phyloP scores from a whole-genome alignment of 2,329 filamentous ascomycete genomes.

The Pseudocercospora pini-densiflorae region DNA sequence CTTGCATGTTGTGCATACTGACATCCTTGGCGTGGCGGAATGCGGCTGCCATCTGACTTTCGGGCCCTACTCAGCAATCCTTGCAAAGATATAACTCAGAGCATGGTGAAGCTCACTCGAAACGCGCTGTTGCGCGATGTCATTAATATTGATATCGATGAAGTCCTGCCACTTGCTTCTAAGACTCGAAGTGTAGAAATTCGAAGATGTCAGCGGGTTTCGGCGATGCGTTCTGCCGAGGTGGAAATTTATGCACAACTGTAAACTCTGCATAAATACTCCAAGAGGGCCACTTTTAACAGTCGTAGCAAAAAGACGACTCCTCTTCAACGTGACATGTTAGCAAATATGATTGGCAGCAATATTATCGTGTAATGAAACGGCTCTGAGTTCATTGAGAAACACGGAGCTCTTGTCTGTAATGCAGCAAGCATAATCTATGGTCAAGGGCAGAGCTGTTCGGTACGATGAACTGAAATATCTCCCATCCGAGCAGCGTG shows the following conservation, averaged over 20 bases:
- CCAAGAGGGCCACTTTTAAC: not conserved
- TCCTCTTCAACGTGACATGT: not conserved
- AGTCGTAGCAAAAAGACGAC: not conserved
- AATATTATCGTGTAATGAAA: not conserved
- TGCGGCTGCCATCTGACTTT: too few species aligned
- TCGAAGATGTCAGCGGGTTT: too few species aligned
- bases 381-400: not conserved
- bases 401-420: not conserved
- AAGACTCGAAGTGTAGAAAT: too few species aligned
- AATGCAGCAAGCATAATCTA: not conserved
- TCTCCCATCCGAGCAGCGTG: not conserved
- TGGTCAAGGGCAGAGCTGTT: not conserved
- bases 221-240: not conserved
- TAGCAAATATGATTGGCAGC: not conserved
- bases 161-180: too few species aligned
- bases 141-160: too few species aligned
- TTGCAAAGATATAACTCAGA: not conserved
- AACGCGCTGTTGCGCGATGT: too few species aligned
- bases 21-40: too few species aligned
- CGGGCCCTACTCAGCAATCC: not conserved
- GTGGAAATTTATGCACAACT: not conserved
- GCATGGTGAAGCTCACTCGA: too few species aligned
- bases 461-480: not conserved
- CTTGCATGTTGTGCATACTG: not conserved
- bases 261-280: not conserved